These are phyloP conservation scores for Pontederia paniculata DNA, from an alignment of 176 grass and related monocot species.

Conservation along the genomic window DNA sequence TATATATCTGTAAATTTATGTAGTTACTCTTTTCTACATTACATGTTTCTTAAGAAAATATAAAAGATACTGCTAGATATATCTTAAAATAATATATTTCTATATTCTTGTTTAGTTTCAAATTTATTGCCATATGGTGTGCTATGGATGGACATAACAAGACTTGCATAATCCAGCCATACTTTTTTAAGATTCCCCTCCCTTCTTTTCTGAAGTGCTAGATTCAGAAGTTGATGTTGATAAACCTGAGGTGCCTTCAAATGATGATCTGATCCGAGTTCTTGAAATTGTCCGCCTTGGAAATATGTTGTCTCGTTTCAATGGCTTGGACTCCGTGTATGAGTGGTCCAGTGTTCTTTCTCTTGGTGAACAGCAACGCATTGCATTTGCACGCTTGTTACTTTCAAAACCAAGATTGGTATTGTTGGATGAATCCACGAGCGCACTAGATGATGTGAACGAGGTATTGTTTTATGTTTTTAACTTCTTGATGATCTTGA, in stretches of 20 bases:
- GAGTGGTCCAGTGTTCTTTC: conserved; percentile 99
- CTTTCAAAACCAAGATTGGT: conserved; percentile 69
- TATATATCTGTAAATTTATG: too few relatives aligned
- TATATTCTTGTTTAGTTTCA: too few relatives aligned
- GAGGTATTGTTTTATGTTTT: conserved; percentile 35
- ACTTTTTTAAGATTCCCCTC: conserved; percentile 38
- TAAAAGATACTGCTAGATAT: too few relatives aligned
- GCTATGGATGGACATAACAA: too few relatives aligned
- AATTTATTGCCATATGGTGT: too few relatives aligned
- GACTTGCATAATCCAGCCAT: conserved; percentile 8
- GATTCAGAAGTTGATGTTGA: conserved; percentile 21
- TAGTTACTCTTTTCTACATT: too few relatives aligned
- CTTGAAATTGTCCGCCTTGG: conserved; percentile 66
- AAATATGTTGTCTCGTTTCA: conserved; percentile 86
- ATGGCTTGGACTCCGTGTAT: conserved; percentile 70
- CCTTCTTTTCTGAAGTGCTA: conserved; percentile 42
- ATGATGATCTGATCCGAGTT: conserved; percentile 55
- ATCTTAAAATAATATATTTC: too few relatives aligned
- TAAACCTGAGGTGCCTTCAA: conserved; percentile 51
- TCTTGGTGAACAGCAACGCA: conserved; percentile 88
- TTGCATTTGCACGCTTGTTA: conserved; percentile 83
- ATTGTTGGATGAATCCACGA: conserved; percentile 83
- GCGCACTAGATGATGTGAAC: conserved; percentile 79
- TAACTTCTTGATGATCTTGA: too few relatives aligned
- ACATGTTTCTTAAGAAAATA: too few relatives aligned